Conservation (phyloP, 2,329 filamentous ascomycete genomes). For the Gremmenia infestans region DNA sequence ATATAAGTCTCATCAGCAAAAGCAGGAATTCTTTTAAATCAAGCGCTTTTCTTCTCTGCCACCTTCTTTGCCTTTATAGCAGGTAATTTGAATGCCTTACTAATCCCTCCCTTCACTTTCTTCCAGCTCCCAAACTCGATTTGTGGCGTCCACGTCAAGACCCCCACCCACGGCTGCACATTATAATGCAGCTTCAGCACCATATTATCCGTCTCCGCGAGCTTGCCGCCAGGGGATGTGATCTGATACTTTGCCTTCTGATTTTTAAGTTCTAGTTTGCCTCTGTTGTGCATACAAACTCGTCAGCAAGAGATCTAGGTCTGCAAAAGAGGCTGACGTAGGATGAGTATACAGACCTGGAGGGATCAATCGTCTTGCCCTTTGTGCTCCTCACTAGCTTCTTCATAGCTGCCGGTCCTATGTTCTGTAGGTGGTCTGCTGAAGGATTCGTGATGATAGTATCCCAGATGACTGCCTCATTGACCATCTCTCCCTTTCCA, state of each 20-base stretch:
- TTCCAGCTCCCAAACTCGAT: slow-evolving; percentile 58
- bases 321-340: no score
- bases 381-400: slow-evolving; percentile 55
- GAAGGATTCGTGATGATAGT: slow-evolving; percentile 76
- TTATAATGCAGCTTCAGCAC: slow-evolving; percentile 86
- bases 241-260: slow-evolving; percentile 97
- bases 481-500: slow-evolving; percentile 31
- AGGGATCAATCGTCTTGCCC: slow-evolving; percentile 53
- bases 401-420: slow-evolving; percentile 55
- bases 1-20: no score
- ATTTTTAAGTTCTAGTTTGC: slow-evolving; percentile 71
- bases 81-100: slow-evolving; percentile 60
- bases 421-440: slow-evolving; percentile 57
- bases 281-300: slow-evolving; percentile 40
- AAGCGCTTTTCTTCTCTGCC: slow-evolving; percentile 16
- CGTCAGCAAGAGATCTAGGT: slow-evolving; percentile 3
- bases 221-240: slow-evolving; percentile 76
- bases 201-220: slow-evolving; percentile 70
- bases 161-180: slow-evolving; percentile 93
- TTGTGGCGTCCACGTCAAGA: slow-evolving; percentile 70
- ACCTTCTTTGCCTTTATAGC: slow-evolving; percentile 54
- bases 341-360: slow-evolving; percentile 20
- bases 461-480: slow-evolving; percentile 92
- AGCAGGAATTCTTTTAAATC: not conserved
- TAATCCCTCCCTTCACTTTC: slow-evolving; percentile 58